Evolutionary conservation across 1,139 yeast species (phyloP).

Genomic region (Yamadazyma buinensis): DNA sequence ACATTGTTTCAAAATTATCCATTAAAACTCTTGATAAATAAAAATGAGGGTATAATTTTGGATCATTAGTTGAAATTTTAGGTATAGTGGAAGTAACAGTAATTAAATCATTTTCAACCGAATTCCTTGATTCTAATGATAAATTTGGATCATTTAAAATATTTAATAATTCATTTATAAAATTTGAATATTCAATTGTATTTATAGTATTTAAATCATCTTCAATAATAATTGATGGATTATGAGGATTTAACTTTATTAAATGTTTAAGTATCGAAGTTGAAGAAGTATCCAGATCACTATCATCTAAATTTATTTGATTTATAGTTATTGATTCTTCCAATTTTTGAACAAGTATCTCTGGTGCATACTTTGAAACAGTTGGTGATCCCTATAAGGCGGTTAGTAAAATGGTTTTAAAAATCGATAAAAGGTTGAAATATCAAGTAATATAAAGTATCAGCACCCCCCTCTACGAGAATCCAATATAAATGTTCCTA

Average conservation of each 20-base stretch:
- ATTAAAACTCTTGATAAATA: conserved; percentile 35
- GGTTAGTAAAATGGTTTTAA: no score
- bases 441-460: no score
- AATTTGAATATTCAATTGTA: conserved; percentile 5
- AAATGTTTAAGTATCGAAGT: conserved; percentile 30
- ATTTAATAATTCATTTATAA: conserved; percentile 5
- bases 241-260: conserved; percentile 30
- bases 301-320: no score
- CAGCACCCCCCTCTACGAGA: no score
- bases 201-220: conserved; percentile 2
- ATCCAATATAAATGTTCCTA: no score
- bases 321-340: not conserved
- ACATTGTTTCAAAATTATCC: conserved; percentile 34
- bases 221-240: conserved; percentile 12
- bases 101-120: conserved; percentile 4
- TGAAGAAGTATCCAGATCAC: not conserved
- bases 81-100: conserved; percentile 11
- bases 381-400: not conserved
- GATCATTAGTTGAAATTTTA: not conserved
- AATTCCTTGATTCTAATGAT: not conserved
- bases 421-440: no score
- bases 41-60: conserved; percentile 30
- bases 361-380: conserved; percentile 4
- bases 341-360: not conserved
- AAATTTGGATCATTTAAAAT: not conserved